Evolutionary conservation across 2,329 filamentous ascomycete species (phyloP).

Genomic region (Nigrospora oryzae): DNA sequence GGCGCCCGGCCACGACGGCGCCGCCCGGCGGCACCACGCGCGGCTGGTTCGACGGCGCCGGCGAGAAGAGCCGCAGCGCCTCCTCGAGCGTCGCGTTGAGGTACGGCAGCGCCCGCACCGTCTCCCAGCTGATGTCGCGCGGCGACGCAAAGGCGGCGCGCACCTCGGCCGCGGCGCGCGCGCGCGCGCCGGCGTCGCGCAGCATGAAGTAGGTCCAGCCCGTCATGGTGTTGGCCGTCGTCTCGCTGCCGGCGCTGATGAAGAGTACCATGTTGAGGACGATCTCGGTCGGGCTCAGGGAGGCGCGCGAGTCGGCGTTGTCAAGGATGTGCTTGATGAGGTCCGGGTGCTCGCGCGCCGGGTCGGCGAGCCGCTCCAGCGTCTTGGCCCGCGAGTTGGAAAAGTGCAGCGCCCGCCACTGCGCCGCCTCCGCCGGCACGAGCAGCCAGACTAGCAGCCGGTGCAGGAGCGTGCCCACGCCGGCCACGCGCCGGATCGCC

Average conservation of each 20-base stretch:
- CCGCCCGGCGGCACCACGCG: slow-evolving; percentile 2
- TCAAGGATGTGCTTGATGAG: slow-evolving; percentile 1
- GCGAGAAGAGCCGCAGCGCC: slow-evolving; percentile 26
- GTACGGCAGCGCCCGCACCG: slow-evolving; percentile 18
- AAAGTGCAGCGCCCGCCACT: not conserved
- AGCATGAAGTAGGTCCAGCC: slow-evolving; percentile 26
- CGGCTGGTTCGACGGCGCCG: slow-evolving; percentile 3
- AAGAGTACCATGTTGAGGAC: slow-evolving; percentile 7
- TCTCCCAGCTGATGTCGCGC: slow-evolving; percentile 21
- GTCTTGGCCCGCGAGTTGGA: not conserved
- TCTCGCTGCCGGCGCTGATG: slow-evolving; percentile 35
- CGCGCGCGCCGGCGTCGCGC: slow-evolving; percentile 11
- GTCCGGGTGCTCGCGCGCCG: not conserved
- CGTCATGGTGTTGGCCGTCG: slow-evolving; percentile 30
- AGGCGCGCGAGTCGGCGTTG: not conserved
- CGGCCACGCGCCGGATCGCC: not conserved
- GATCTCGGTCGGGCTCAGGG: not conserved
- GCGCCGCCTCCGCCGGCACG: not conserved
- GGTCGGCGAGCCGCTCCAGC: not conserved
- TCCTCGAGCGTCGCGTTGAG: slow-evolving; percentile 27
- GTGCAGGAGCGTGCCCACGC: not conserved
- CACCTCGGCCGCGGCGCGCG: slow-evolving; percentile 23
- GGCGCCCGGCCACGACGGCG: slow-evolving; percentile 2
- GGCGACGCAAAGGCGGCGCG: slow-evolving; percentile 18
- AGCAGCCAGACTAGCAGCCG: not conserved